Base-by-base conservation (phyloP, 371 early-diverging fungal species). In the Mortierella sp. region DNA sequence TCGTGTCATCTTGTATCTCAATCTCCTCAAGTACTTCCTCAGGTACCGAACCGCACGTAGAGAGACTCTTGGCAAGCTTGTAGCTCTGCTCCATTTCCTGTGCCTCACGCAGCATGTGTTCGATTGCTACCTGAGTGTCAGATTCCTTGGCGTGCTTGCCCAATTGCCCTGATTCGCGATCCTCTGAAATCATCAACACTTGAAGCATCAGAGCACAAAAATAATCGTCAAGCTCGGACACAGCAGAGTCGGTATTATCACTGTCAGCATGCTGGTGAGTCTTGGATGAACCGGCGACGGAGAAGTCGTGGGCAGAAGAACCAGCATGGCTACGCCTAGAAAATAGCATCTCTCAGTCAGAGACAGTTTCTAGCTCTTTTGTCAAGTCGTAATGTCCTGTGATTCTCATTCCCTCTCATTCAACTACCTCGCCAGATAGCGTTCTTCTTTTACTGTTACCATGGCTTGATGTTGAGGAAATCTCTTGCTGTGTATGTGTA, bases 111-210 rank as follows among this genome's bases (percentile, higher is more conserved):
- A 70, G 50, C 41, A 49, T 42, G 24, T 51, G 28, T 5, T 70
- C 64, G 17, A 63, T 53, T n/a, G 70, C 64, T 26, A 70, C 7
- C n/a, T 70, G 64, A 6, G 58, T 5, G 26, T 63, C 70, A 4
- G 70, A 62, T 15, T 48, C 54, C 1, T 47, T 17, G 3, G 27
- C 1, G 43, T 21, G 4, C 44, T 70, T 70, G 48, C 70, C 64
- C 27, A 70, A 24, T 3, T 3, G 23, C 19, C 70, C 70, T 44
- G 42, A 21, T 17, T 48, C 47, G 27, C 64, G 65, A n/a, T 55
- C 64, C 11, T 49, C 46, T 1, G 64, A 42, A 1, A 64, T 56
- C 24, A 41, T 3, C 44, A 42, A 14, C 26, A 12, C 19, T n/a
- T 64, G 64, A 11, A 24, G 15, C 1, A 50, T 23, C 19, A 64